These are phyloP conservation scores for Botrytis fragariae DNA, from an alignment of 2,329 filamentous ascomycete species.

Conservation along the genomic window DNA sequence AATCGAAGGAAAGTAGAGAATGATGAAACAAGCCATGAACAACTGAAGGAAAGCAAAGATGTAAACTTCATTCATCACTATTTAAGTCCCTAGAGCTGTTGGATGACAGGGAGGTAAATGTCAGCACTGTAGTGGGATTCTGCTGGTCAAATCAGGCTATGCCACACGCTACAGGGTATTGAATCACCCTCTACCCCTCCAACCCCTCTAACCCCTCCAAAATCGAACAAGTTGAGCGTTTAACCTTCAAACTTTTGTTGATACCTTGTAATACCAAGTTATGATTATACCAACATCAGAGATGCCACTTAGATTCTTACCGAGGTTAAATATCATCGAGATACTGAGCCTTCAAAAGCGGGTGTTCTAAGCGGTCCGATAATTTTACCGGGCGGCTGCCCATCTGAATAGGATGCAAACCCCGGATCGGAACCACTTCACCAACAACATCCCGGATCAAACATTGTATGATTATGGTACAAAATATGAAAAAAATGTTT, in stretches of 20 bases:
- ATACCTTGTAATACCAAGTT: background rate
- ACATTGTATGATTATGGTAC: background rate
- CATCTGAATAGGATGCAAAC: background rate
- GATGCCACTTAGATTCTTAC: background rate
- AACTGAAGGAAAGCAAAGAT: background rate
- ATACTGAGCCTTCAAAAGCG: background rate
- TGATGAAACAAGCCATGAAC: background rate
- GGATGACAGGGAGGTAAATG: background rate
- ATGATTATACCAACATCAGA: background rate
- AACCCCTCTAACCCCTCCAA: background rate
- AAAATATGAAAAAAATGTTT: background rate
- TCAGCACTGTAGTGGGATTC: background rate
- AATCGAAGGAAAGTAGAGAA: background rate
- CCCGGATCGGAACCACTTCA: background rate
- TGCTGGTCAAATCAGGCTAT: background rate
- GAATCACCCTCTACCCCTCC: background rate
- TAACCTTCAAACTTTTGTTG: background rate
- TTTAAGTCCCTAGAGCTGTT: background rate
- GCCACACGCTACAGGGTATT: background rate
- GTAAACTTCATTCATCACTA: background rate
- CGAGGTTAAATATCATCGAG: background rate
- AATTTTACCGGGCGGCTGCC: conserved; percentile 9
- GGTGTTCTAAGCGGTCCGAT: background rate
- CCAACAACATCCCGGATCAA: background rate
- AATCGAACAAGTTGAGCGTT: background rate